phyloP scores from a whole-genome alignment of 225 moss, liverwort and hornwort species.

The Sphagnum tenellum region DNA sequence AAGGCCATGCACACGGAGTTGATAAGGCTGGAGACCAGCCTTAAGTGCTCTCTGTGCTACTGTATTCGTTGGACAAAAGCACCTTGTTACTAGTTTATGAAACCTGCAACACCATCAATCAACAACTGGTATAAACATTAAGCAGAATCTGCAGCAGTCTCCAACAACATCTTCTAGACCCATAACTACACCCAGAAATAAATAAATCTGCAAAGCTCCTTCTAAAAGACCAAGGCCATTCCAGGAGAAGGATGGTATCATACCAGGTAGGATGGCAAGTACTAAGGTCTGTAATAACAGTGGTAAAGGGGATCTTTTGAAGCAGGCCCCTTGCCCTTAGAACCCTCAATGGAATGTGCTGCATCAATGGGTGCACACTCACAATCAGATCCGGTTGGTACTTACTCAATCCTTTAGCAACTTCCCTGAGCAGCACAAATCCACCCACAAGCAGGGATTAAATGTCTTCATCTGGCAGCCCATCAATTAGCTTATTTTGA shows the following conservation, averaged over 20 bases:
- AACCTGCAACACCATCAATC: conserved; percentile 43
- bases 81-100: conserved; percentile 77
- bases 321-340: conserved; percentile 82
- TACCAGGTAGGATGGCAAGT: conserved; percentile 99
- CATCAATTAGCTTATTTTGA: too few relatives aligned
- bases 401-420: conserved; percentile 82
- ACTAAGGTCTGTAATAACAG: conserved; percentile 92
- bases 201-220: background rate
- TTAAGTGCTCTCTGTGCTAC: conserved; percentile 79
- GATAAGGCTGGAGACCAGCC: conserved; percentile 78
- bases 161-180: too few relatives aligned
- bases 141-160: too few relatives aligned
- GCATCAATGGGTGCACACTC: conserved; percentile 98
- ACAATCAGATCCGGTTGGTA: conserved; percentile 94
- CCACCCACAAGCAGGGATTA: background rate
- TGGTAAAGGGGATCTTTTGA: conserved; percentile 92
- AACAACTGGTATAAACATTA: too few relatives aligned
- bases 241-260: background rate
- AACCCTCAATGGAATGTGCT: conserved; percentile 94
- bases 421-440: conserved; percentile 50
- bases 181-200: background rate
- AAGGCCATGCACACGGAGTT: conserved; percentile 80
- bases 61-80: conserved; percentile 92
- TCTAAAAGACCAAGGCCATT: background rate
- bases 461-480: too few relatives aligned